Evolutionary conservation across 148 eudicot species (phyloP).

Genomic region (Vaccinium macrocarpon): DNA sequence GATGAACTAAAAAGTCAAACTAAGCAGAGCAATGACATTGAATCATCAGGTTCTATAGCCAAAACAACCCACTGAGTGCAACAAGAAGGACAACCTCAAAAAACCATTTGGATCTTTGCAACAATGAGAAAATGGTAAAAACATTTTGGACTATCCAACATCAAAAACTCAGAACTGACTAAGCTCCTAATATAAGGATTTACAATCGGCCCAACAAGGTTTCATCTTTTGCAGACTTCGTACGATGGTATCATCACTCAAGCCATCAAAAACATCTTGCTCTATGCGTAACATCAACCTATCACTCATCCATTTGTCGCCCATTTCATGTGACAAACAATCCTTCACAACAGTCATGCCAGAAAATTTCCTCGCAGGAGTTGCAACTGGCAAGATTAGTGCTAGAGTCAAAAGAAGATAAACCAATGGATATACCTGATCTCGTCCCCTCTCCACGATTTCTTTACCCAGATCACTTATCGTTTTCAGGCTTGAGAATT

Average conservation of each 20-base stretch:
- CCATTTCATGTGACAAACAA: neutral
- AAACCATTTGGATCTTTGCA: neutral
- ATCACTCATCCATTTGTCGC: neutral
- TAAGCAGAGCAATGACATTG: neutral
- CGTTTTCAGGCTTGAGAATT: neutral
- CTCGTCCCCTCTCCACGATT: neutral
- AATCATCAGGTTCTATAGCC: neutral
- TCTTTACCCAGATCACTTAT: neutral
- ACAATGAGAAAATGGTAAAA: neutral
- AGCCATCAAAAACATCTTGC: neutral
- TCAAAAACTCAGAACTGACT: neutral
- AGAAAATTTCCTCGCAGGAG: neutral
- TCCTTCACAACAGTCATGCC: neutral
- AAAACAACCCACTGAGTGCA: neutral
- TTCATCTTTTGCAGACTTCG: neutral
- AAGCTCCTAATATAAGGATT: neutral
- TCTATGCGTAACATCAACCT: neutral
- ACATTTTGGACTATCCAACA: neutral
- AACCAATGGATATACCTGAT: neutral
- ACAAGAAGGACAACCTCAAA: neutral
- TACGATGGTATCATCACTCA: neutral
- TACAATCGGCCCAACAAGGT: conserved; percentile 1
- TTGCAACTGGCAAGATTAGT: neutral
- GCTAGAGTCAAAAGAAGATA: neutral
- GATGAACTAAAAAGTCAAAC: neutral